Base-by-base conservation (phyloP, 2,329 filamentous ascomycete genomes). In the Fusarium sp. region DNA sequence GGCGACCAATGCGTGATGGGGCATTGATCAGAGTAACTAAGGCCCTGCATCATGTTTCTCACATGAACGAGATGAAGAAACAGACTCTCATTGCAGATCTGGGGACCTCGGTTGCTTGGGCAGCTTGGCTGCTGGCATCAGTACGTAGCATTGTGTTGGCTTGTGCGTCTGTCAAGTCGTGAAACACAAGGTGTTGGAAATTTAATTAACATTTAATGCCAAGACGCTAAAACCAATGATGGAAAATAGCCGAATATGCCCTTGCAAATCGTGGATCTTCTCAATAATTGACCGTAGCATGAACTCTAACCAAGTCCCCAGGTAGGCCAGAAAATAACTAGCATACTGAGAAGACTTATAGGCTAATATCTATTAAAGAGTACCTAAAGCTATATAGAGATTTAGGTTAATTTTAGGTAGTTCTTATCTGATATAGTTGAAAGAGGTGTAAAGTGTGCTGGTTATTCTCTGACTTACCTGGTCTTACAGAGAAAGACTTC, bases 11-110 rank as follows among this genome's bases (percentile, higher is more conserved):
- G 17, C 18, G 23, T 39, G 27, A 17, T 47, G 33, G 42, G 25
- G 63, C 46, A 49, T 49, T 65, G 47, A 51, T 42, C 21, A 39
- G 39, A 40, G 31, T 40, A 7, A 18, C 20, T 43, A 36, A 60
- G 33, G 27, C 17, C 11, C 43, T 35, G 56, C 52, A 25, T 55
- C 20, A 4, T 40, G 40, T 29, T 39, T 63, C 17, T 29, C 29
- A 37, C 14, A 23, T 21, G 10, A 6, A 49, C 18, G 33, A 52
- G 39, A 35, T 15, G 37, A 10, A 29, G 27, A 21, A 21, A 36
- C 33, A 45, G n/a, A 13, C 20, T 49, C 18, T 48, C 36, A 29
- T 33, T 20, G 6, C 13, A 20, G 33, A 23, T 29, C 33, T 27
- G 47, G 42, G 21, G 51, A 42, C 14, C 11, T 25, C 3, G 25